Evolutionary conservation across 768 basidiomycete species (phyloP), one percentile per base, ranked within the genome.

Genomic region (Trametes gibbosa): DNA sequence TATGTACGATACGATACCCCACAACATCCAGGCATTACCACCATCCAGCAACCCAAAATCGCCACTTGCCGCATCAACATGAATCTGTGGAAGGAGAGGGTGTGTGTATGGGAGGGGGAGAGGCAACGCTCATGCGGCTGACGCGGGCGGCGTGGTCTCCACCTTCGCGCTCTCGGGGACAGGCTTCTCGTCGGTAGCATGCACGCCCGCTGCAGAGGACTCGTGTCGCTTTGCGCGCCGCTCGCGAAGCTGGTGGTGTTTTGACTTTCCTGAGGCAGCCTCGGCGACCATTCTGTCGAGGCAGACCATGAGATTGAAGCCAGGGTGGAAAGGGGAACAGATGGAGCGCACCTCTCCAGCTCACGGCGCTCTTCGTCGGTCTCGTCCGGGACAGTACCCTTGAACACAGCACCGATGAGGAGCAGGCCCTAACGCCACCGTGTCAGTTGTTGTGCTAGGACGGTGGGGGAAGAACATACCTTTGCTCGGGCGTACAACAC

Each of bases 301-400:
- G 1, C 6, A 48, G 2, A 27, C 29, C 21, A 27, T 14, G 21
- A 46, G 24, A 32, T 32, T 5, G 5, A 23, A 25, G 45, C 25
- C 43, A 29, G 41, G 21, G 2, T n/a, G 25, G 7, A 50, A 29
- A 6, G 21, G 24, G 12, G n/a, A 13, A 8, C n/a, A 34, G 21
- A 39, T 51, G 6, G 37, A 14, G 70, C 85, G 25, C 66, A 92
- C 90, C 94, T 78, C 74, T 99, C 97, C 19, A 99, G 83, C 73
- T 98, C 94, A 48, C 97, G 82, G 24, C 97, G 85, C 68, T 97
- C 97, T 69, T 90, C 89, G 68, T 97, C 95, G 8, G 91, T 87
- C 69, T 92, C 94, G 69, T 98, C 96, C 2, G 97, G 90, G 29
- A 81, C 70, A 0, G 90, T 83, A 4, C 80, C 75, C 72, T 95